Base-by-base conservation (phyloP, 2,329 filamentous ascomycete species). In the Pezicula rhizophila region DNA sequence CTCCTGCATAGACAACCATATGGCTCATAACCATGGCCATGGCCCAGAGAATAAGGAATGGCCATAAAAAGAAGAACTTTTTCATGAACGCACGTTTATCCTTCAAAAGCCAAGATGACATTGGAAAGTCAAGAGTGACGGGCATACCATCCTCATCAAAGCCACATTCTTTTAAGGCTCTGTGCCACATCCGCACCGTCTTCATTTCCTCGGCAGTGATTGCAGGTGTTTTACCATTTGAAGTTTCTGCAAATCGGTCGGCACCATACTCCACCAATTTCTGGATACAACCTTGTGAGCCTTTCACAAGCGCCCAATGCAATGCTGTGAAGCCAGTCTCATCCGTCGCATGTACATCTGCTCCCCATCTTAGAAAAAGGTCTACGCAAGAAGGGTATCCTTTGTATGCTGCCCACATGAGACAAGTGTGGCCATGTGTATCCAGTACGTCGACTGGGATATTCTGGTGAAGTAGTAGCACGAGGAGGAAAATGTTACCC, bases 341-440 rank as follows among this genome's bases (percentile, higher is more conserved):
- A 61, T 99, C 93, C 26, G 79, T 82, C 31, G 89, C 85, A 67
- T 95, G 89, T 8, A 96, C 89, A 64, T 90, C 93, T 34, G 93
- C 93, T 46, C 93, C 95, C 90, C 93, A 99, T 58, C 90, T 83
- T 51, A 99, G 71, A 57, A 96, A 92, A 39, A 97, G 68, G 64
- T 97, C 93, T 42, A 97, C 92, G 60, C 89, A 95, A 42, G 86
- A 84, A 0, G 92, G 89, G 65, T 85, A 96, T 33, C 95, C 93
- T 69, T 99, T 99, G 73, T 99, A 99, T 14, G 92, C 92, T 15
- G 93, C 89, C 93, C 93, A 99, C 93, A 99, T 99, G 52, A 99
- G 76, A 52, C 85, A 86, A 1, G 93, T 97, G 68, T 99, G 95
- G 5, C 91, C 89, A 64, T 90, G 92, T 45, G 82, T 81, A 69